These are phyloP conservation scores for Agroathelia rolfsii DNA, from an alignment of 1,284 basidiomycete genomes.

Conservation along the genomic window DNA sequence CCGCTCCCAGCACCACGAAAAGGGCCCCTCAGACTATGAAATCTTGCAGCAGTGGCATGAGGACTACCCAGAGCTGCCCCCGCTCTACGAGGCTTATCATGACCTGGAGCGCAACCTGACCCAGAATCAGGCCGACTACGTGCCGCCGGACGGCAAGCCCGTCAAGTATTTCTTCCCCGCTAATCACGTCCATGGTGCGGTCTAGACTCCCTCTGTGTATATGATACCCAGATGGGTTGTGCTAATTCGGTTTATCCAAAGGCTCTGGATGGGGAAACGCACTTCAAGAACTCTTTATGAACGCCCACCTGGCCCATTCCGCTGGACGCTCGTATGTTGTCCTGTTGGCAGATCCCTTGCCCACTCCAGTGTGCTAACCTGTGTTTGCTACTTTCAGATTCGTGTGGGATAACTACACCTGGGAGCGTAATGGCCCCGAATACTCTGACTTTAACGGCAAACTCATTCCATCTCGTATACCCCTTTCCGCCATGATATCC, in stretches of 20 bases:
- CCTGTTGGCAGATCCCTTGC: neutral
- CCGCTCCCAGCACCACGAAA: no score
- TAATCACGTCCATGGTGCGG: conserved; percentile 37
- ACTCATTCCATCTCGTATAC: conserved; percentile 29
- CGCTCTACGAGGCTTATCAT: conserved; percentile 35
- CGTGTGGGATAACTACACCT: conserved; percentile 34
- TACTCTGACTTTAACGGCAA: conserved; percentile 29
- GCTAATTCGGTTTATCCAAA: conserved; percentile 11
- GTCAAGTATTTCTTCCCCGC: conserved; percentile 37
- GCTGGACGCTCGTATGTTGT: conserved; percentile 34
- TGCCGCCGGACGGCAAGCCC: conserved; percentile 30
- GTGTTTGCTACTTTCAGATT: conserved; percentile 21
- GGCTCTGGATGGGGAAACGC: conserved; percentile 50
- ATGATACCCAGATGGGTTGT: neutral
- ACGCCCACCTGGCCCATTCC: conserved; percentile 36
- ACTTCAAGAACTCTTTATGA: conserved; percentile 44
- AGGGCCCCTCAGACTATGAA: no score
- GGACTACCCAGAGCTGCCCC: no score
- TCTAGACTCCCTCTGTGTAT: neutral
- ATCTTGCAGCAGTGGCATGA: no score
- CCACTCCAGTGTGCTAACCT: no score
- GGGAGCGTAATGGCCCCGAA: conserved; percentile 20
- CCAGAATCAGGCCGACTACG: conserved; percentile 31
- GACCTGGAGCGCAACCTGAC: conserved; percentile 35
- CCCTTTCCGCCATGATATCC: conserved; percentile 30